Evolutionary conservation across 164 flowering plant genomes (phyloP).

Genomic region (Vitis cinerea): DNA sequence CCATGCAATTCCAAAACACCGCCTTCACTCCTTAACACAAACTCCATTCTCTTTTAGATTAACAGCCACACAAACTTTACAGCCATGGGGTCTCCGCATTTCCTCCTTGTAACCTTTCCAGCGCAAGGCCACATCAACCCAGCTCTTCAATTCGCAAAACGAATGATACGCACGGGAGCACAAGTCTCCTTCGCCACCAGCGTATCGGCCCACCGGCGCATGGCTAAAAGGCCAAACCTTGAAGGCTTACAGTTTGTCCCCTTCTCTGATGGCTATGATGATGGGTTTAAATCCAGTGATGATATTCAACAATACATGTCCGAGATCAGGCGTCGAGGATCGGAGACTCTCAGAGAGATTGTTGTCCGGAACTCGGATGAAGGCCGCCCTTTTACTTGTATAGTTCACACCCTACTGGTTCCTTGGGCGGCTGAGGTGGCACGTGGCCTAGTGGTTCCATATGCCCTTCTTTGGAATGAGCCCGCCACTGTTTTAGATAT

Average conservation of each 20-base stretch:
- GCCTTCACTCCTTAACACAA: background rate
- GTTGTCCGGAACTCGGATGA: slow-evolving; percentile 6
- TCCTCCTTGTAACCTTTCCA: slow-evolving; percentile 42
- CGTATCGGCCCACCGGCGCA: slow-evolving; percentile 26
- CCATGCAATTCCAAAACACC: background rate
- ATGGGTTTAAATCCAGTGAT: slow-evolving; percentile 20
- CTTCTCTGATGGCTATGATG: slow-evolving; percentile 56
- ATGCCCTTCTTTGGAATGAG: slow-evolving; percentile 42
- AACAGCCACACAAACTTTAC: no score
- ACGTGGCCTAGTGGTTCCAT: slow-evolving; percentile 23
- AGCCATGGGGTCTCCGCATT: slow-evolving; percentile 19
- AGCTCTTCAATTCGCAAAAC: slow-evolving; percentile 45
- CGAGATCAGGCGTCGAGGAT: slow-evolving; percentile 26
- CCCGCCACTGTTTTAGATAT: slow-evolving; percentile 33
- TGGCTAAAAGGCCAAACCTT: slow-evolving; percentile 12
- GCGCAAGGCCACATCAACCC: slow-evolving; percentile 60
- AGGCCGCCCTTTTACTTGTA: slow-evolving; percentile 32
- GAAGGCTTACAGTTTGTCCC: slow-evolving; percentile 28
- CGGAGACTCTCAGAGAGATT: slow-evolving; percentile 21
- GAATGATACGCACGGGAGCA: slow-evolving; percentile 31
- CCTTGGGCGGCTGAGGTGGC: slow-evolving; percentile 54
- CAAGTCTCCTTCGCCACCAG: slow-evolving; percentile 44
- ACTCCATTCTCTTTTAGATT: no score
- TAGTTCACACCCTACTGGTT: slow-evolving; percentile 38
- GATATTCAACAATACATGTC: slow-evolving; percentile 13